Percentiles rank a stretch among this genome's conserved stretches.
These are phyloP conservation scores for Syzygium oleosum DNA, from an alignment of 345 rosid genomes.

Conservation along the genomic window DNA sequence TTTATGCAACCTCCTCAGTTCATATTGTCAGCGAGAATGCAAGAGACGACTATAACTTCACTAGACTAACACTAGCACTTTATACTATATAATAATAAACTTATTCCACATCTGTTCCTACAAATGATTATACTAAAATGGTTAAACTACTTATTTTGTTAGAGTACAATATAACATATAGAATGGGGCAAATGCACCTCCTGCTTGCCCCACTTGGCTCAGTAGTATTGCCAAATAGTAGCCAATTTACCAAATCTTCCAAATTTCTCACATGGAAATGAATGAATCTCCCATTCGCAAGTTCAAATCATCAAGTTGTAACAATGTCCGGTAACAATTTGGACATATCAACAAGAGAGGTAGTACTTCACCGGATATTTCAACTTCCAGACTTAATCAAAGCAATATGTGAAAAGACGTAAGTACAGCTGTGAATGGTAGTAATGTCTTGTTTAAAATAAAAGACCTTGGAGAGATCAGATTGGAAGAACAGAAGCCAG, in stretches of 20 bases:
- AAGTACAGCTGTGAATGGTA: neutral
- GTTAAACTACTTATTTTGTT: neutral
- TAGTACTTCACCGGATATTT: neutral
- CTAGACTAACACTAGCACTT: neutral
- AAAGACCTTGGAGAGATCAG: neutral
- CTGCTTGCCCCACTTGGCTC: neutral
- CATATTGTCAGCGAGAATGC: neutral
- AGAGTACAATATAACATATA: neutral
- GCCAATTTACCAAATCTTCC: neutral
- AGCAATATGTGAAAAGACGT: neutral
- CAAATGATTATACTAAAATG: neutral
- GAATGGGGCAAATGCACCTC: neutral
- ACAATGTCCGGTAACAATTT: neutral
- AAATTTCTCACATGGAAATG: neutral
- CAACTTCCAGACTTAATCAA: neutral
- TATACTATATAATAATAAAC: neutral
- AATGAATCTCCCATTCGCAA: neutral
- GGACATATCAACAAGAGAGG: neutral
- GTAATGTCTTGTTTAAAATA: neutral
- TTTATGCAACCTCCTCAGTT: neutral
- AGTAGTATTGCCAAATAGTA: neutral
- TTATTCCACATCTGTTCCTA: neutral
- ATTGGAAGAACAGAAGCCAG: neutral
- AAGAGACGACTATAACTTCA: neutral
- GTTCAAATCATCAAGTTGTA: neutral